phyloP scores from a whole-genome alignment of 2,329 filamentous ascomycete genomes.

The Xylaria hypoxylon region DNA sequence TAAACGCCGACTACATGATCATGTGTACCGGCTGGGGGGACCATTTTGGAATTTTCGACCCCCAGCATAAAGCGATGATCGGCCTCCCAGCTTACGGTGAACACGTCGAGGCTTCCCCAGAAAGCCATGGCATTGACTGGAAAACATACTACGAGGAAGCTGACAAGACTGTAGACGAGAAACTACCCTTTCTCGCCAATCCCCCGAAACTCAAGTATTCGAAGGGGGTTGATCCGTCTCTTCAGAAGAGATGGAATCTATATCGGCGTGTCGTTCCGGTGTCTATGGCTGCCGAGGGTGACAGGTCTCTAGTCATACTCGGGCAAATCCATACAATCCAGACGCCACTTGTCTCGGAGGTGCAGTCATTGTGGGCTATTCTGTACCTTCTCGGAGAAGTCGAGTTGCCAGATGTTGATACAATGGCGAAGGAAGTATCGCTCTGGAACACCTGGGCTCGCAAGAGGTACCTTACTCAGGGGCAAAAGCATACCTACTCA shows the following conservation, averaged over 20 bases:
- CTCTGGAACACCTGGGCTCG: constrained; percentile 52
- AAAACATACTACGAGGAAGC: constrained; percentile 40
- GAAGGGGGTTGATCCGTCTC: constrained; percentile 33
- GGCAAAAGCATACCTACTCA: constrained; percentile 47
- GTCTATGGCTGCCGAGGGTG: constrained; percentile 42
- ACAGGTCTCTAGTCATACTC: constrained; percentile 48
- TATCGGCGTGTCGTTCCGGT: constrained; percentile 42
- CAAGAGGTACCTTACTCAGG: constrained; percentile 49
- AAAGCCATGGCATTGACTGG: constrained; percentile 41
- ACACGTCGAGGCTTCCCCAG: constrained; percentile 3
- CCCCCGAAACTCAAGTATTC: constrained; percentile 37
- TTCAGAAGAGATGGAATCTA: constrained; percentile 44
- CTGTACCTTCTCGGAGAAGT: constrained; percentile 49
- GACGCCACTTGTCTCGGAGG: constrained; percentile 48
- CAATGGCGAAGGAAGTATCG: constrained; percentile 50
- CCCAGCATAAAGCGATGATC: constrained; percentile 39
- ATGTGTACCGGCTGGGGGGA: constrained; percentile 49
- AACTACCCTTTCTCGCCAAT: constrained; percentile 44
- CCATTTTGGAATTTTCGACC: constrained; percentile 46
- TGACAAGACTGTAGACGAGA: constrained; percentile 42
- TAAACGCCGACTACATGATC: constrained; percentile 44
- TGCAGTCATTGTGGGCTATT: constrained; percentile 51
- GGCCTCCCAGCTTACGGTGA: constrained; percentile 43
- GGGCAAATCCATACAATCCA: constrained; percentile 50
- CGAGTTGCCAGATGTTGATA: constrained; percentile 46